A percentile compares a stretch with the other conserved stretches of the same genome.
phyloP scores from a whole-genome alignment of 1,284 basidiomycete genomes.

The Sporisorium scitamineum region DNA sequence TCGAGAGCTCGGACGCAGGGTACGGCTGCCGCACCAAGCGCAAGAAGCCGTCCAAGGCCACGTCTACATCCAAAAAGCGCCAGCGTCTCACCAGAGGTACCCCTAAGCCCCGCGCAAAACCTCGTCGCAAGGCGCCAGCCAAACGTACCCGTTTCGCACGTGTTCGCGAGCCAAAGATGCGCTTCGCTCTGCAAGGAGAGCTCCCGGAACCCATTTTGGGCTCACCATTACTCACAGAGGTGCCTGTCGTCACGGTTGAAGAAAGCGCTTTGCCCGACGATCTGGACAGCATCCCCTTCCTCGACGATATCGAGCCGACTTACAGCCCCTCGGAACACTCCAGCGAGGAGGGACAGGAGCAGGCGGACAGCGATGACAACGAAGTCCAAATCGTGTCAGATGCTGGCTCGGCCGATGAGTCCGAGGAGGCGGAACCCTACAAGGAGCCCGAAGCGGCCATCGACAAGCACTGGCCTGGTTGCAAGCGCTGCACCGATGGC shows the following conservation, averaged over 20 bases:
- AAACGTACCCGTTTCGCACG: slow-evolving; percentile 3
- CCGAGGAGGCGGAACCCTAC: slow-evolving; percentile 18
- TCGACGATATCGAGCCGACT: slow-evolving; percentile 20
- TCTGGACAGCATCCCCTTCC: slow-evolving; percentile 9
- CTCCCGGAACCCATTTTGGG: slow-evolving; percentile 24
- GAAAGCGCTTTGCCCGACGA: neutral
- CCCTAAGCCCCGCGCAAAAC: slow-evolving; percentile 1
- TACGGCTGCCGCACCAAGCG: slow-evolving; percentile 12
- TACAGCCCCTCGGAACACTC: slow-evolving; percentile 15
- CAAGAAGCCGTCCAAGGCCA: slow-evolving; percentile 12
- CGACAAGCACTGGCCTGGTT: slow-evolving; percentile 38
- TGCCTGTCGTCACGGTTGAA: slow-evolving; percentile 16
- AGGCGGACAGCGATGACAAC: slow-evolving; percentile 1
- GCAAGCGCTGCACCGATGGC: slow-evolving; percentile 38
- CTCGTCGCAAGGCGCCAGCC: slow-evolving; percentile 10
- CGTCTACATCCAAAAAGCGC: slow-evolving; percentile 21
- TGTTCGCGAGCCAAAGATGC: slow-evolving; percentile 20
- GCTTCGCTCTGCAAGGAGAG: slow-evolving; percentile 35
- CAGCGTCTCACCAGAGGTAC: slow-evolving; percentile 8
- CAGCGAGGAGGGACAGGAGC: slow-evolving; percentile 15
- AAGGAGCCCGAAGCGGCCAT: slow-evolving; percentile 20
- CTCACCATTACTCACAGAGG: slow-evolving; percentile 4
- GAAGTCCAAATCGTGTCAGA: slow-evolving; percentile 12
- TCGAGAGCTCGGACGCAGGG: slow-evolving; percentile 20
- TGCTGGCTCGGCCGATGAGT: slow-evolving; percentile 5